Percentiles rank a stretch among this genome's conserved stretches.
Evolutionary conservation across 305 asterid species (phyloP).

Genomic region (Fraxinus sp.): DNA sequence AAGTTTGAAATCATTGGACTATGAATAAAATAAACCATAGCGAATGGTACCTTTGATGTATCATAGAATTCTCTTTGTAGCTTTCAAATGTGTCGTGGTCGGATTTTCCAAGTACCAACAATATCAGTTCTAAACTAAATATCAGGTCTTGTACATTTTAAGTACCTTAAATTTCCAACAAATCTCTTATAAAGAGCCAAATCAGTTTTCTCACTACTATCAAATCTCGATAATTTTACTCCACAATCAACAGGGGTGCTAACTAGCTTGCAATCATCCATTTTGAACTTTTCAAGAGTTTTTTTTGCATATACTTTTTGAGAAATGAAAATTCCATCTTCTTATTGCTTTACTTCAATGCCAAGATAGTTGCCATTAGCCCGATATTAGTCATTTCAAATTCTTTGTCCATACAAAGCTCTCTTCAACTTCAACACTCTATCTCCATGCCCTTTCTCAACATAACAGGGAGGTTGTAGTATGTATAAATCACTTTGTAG

Average conservation of each 20-base stretch:
- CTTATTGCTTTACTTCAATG: not conserved
- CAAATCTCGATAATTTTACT: not conserved
- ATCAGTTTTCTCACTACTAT: not conserved
- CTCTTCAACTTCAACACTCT: not conserved
- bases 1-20: not conserved
- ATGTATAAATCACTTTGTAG: not conserved
- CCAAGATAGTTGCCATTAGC: not conserved
- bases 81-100: not conserved
- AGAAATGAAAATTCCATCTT: not conserved
- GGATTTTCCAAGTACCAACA: not conserved
- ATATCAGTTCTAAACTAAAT: not conserved
- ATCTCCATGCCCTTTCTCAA: not conserved
- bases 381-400: not conserved
- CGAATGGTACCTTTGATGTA: not conserved
- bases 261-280: not conserved
- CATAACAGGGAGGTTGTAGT: not conserved
- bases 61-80: not conserved
- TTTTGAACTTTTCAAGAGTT: not conserved
- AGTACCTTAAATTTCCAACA: not conserved
- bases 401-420: not conserved
- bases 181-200: not conserved
- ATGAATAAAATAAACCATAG: not conserved
- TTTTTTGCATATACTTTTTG: not conserved
- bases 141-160: not conserved
- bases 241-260: not conserved